These are phyloP conservation scores for Colletotrichum sp. DNA, from an alignment of 2,329 filamentous ascomycete species.

Conservation along the genomic window DNA sequence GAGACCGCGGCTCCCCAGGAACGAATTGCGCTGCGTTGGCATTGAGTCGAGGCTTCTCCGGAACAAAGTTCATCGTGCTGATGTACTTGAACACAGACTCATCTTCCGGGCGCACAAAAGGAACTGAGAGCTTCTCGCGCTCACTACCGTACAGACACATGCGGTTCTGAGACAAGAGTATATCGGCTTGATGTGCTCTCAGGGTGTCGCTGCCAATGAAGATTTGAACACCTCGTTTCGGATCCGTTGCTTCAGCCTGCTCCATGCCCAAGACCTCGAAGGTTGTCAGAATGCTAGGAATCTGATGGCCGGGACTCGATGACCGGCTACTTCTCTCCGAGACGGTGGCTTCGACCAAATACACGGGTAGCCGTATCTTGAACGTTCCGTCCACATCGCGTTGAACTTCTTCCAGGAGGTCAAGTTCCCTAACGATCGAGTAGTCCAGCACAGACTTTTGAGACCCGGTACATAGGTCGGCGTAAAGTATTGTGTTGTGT, in stretches of 20 bases:
- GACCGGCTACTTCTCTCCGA: conserved; percentile 77
- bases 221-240: conserved; percentile 75
- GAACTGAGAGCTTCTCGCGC: conserved; percentile 84
- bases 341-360: conserved; percentile 88
- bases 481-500: conserved; percentile 87
- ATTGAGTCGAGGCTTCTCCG: conserved; percentile 64
- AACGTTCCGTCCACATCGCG: conserved; percentile 68
- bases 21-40: conserved; percentile 51
- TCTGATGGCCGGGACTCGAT: conserved; percentile 73
- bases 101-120: conserved; percentile 90
- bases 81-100: conserved; percentile 81
- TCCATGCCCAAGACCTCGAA: conserved; percentile 75
- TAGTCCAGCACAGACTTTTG: conserved; percentile 84
- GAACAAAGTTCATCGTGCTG: conserved; percentile 62
- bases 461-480: conserved; percentile 89
- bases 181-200: conserved; percentile 84
- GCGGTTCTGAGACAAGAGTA: conserved; percentile 90
- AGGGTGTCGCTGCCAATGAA: conserved; percentile 91
- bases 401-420: conserved; percentile 69
- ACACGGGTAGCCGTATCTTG: conserved; percentile 80
- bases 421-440: conserved; percentile 76
- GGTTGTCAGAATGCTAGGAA: conserved; percentile 80
- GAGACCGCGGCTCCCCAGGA: conserved; percentile 36
- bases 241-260: conserved; percentile 51
- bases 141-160: conserved; percentile 88